Evolutionary conservation across 139 green algal genomes (phyloP), one percentile per base, ranked within the genome.

Genomic region (Chlorella sp.): DNA sequence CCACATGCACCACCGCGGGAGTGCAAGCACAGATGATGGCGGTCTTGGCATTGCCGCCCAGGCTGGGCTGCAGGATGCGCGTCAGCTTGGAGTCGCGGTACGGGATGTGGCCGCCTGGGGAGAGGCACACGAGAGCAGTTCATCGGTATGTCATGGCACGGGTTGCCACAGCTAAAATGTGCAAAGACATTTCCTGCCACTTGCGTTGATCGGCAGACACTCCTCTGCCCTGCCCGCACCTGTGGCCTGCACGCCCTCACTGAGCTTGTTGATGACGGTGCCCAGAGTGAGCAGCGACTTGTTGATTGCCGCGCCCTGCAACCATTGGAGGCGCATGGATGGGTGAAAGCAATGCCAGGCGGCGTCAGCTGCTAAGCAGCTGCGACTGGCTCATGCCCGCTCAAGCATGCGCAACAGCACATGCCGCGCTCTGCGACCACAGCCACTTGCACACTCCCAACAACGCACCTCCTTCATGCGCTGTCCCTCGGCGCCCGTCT

Each of bases 241-340:
- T 64, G 62, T n/a, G 3, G 63, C 78, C 63, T 74, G 63, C 80
- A 69, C 83, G 16, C 83, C 83, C 74, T 97, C 92, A n/a, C 93
- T 89, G 72, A 99, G 95, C 91, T 98, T 98, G 86, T 98, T 98
- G 93, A 99, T 99, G 12, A 99, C 97, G 18, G 91, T 98, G 73
- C 96, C 95, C 38, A 98, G 91, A 20, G 92, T 97, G 20, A 98
- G 90, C 82, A 98, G 85, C 78, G 86, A 94, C 85, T 97, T 98
- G 91, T 99, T 99, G 93, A 99, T 99, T 44, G 94, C 91, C 15
- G 93, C 93, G 64, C 97, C 96, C 90, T 60, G 51, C 51, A 21
- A 65, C 4, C 23, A 3, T 9, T 9, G 7, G 57, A n/a, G n/a
- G n/a, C n/a, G n/a, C n/a, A n/a, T n/a, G n/a, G n/a, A n/a, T n/a